Evolutionary conservation across 2,329 filamentous ascomycete species (phyloP), one percentile per base, ranked within the genome.

Genomic region (Bipolaris gigantea): DNA sequence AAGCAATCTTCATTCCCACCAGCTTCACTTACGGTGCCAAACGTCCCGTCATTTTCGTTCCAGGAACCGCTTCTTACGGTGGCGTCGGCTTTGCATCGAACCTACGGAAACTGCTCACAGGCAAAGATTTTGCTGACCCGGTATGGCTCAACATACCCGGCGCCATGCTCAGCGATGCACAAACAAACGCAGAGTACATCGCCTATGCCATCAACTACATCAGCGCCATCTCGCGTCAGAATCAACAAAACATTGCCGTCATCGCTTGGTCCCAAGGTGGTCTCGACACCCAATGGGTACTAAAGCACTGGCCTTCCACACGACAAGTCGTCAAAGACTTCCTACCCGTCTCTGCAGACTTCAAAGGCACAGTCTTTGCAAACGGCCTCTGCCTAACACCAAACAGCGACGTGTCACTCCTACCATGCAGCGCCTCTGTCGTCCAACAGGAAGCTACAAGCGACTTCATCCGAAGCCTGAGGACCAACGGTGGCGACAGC

Each of bases 151-250:
- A 85, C 60, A 75, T 85, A 13, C 81, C 83, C 0, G 69, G 70
- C 1, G 72, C 74, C 35, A 73, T 80, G 34, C 71, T 83, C 9
- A 69, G 59, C 19, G 81, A 85, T 53, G 76, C 75, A 0, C 82
- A 84, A 59, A 57, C 71, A 25, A 84, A 81, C 59, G 70, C 80
- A 4, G 82, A 85, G 64, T 84, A 81, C 59, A 77, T 83, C 35
- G 80, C 81, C 3, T 84, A 85, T 65, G 81, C 82, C 5, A 80
- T 85, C 55, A 82, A 85, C 70, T 85, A 85, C n/a, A 55, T 65
- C 10, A 59, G 57, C 16, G 71, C 83, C 18, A 67, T 84, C n/a
- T 55, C 52, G 18, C 8, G 23, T 11, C 36, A 40, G 13, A 55
- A 51, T 32, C 35, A 35, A 21, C 19, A 54, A 6, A 55, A 55